Evolutionary conservation across 345 rosid genomes (phyloP).

Genomic region (Raphanus sativus): DNA sequence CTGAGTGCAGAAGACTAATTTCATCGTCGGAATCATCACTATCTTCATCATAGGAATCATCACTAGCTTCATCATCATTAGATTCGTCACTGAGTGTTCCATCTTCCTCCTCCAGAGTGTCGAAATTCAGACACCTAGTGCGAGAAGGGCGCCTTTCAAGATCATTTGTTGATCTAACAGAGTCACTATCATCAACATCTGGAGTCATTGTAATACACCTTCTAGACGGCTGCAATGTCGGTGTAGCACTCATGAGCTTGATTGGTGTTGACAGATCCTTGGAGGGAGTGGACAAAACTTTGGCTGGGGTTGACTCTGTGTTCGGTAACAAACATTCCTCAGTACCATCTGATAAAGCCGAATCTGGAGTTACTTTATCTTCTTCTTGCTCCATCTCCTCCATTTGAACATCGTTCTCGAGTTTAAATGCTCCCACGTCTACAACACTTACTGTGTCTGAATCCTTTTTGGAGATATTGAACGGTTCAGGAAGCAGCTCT

Average conservation of each 20-base stretch:
- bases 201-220: conserved; percentile 65
- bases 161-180: conserved; percentile 42
- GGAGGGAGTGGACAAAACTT: conserved; percentile 33
- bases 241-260: conserved; percentile 62
- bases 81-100: not conserved
- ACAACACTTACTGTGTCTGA: not conserved
- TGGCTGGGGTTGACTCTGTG: conserved; percentile 27
- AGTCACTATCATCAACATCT: conserved; percentile 28
- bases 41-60: conserved; percentile 32
- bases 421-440: not conserved
- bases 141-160: conserved; percentile 56
- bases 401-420: conserved; percentile 21
- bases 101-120: conserved; percentile 45
- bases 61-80: conserved; percentile 17
- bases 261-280: conserved; percentile 55
- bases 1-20: conserved; percentile 55
- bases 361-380: conserved; percentile 1
- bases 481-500: conserved; percentile 79
- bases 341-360: not conserved
- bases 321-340: conserved; percentile 4
- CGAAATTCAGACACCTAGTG: conserved; percentile 67
- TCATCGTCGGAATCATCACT: conserved; percentile 37
- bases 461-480: conserved; percentile 38
- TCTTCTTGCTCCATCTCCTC: conserved; percentile 21
- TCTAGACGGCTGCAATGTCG: conserved; percentile 48